These are phyloP conservation scores for Flaveria trinervia DNA, from an alignment of 129 eudicot genomes.

Conservation along the genomic window DNA sequence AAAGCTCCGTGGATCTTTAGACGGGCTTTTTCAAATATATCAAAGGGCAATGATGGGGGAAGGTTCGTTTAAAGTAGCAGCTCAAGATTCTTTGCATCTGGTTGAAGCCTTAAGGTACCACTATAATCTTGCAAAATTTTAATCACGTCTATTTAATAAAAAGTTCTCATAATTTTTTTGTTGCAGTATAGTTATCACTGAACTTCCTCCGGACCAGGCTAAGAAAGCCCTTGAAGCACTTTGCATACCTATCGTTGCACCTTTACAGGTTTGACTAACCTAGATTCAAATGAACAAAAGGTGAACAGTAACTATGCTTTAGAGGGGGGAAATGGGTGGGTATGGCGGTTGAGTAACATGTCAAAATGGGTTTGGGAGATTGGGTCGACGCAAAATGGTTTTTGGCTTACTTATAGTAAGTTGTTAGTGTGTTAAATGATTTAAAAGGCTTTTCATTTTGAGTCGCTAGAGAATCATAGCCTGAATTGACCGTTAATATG, in stretches of 20 bases:
- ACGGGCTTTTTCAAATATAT: slow-evolving; percentile 90
- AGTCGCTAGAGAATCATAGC: not conserved
- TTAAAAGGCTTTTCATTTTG: not conserved
- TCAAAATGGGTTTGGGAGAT: not conserved
- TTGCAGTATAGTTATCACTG: slow-evolving; percentile 94
- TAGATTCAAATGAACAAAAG: slow-evolving; percentile 6
- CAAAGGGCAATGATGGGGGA: slow-evolving; percentile 83
- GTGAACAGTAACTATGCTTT: not conserved
- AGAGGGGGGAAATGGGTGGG: slow-evolving; percentile 2
- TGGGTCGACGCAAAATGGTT: not conserved
- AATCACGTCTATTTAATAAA: not conserved
- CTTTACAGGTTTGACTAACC: slow-evolving; percentile 68
- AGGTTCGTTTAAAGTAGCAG: slow-evolving; percentile 81
- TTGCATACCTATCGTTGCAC: slow-evolving; percentile 87
- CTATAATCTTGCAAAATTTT: slow-evolving; percentile 11
- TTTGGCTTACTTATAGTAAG: not conserved
- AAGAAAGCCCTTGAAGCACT: slow-evolving; percentile 92
- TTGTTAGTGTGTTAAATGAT: not conserved
- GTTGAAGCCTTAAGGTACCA: slow-evolving; percentile 95
- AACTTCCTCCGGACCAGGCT: slow-evolving; percentile 97
- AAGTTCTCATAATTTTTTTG: slow-evolving; percentile 29
- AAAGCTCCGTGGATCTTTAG: slow-evolving; percentile 84
- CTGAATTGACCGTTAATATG: not conserved
- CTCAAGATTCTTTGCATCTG: slow-evolving; percentile 92
- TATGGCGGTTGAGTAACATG: not conserved